phyloP scores from a whole-genome alignment of 129 eudicot species.

The Deinandra increscens region DNA sequence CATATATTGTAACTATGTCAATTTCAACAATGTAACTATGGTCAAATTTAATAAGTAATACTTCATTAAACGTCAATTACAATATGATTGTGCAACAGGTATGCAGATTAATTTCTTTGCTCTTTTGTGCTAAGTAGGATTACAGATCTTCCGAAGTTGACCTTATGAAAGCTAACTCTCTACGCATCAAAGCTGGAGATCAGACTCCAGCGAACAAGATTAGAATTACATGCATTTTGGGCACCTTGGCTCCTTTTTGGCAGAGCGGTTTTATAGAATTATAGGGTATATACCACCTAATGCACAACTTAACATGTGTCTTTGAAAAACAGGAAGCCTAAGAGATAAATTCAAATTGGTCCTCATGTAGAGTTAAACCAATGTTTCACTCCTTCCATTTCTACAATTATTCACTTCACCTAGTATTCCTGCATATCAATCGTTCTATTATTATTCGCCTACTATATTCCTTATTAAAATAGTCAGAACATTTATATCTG shows the following conservation, averaged over 20 bases:
- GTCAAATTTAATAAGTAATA: neutral
- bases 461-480: neutral
- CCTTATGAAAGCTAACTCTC: neutral
- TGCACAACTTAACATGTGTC: neutral
- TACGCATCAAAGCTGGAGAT: neutral
- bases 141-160: neutral
- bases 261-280: too few species aligned
- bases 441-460: neutral
- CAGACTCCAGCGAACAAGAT: neutral
- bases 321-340: neutral
- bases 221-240: neutral
- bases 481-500: neutral
- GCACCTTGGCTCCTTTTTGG: neutral
- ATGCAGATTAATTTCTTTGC: slow-evolving; percentile 11
- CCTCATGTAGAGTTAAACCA: slow-evolving; percentile 1
- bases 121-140: neutral
- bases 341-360: neutral
- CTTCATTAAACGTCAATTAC: slow-evolving; percentile 1
- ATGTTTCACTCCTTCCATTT: too few species aligned
- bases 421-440: neutral
- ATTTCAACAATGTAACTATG: slow-evolving; percentile 4
- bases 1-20: slow-evolving; percentile 13
- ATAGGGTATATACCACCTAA: neutral
- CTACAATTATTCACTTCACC: too few species aligned
- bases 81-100: neutral